Evolutionary conservation across 1,284 basidiomycete genomes (phyloP).

Genomic region (Uromyces viciae-fabae): DNA sequence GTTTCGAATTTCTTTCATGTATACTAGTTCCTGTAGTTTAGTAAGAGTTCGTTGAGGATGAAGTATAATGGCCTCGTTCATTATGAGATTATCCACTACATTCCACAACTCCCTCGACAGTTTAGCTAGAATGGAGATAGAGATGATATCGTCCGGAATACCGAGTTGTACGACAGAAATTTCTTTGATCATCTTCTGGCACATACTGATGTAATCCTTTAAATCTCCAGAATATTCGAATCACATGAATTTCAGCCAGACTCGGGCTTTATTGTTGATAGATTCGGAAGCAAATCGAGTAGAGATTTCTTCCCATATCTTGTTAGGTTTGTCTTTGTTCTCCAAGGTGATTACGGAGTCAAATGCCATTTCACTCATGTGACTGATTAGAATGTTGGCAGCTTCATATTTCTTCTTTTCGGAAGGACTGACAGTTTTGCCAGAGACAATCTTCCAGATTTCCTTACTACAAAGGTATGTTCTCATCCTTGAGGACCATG

Average conservation of each 20-base stretch:
- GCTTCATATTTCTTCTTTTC: too few relatives aligned
- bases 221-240: neutral
- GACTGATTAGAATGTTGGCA: too few relatives aligned
- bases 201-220: neutral
- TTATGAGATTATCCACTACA: neutral
- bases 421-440: too few relatives aligned
- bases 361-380: too few relatives aligned
- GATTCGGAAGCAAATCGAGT: neutral
- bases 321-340: too few relatives aligned
- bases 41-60: neutral
- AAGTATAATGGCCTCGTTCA: neutral
- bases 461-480: too few relatives aligned
- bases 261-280: neutral
- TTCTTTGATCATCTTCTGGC: neutral
- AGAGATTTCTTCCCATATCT: too few relatives aligned
- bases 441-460: too few relatives aligned
- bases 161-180: neutral
- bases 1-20: neutral
- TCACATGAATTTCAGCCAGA: neutral
- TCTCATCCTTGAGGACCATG: too few relatives aligned
- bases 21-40: neutral
- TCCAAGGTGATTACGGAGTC: too few relatives aligned
- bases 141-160: neutral
- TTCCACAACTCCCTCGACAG: neutral
- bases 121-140: neutral